phyloP scores from a whole-genome alignment of 495 filamentous ascomycete species.

The Aspergillus ostianus region DNA sequence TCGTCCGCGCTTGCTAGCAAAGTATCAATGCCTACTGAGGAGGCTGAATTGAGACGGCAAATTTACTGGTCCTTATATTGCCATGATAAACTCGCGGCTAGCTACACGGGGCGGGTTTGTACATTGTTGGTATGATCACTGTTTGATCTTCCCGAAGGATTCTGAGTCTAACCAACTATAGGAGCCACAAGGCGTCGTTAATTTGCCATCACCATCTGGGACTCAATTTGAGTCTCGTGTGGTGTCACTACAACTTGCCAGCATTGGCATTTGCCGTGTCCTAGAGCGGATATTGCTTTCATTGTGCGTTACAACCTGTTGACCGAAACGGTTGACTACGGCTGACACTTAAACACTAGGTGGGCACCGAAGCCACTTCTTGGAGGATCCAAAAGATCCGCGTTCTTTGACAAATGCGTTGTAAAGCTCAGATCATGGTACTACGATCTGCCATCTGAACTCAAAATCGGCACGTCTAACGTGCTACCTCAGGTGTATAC shows the following conservation, averaged over 20 bases:
- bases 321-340: neutral
- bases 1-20: constrained; percentile 22
- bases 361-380: constrained; percentile 29
- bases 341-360: neutral
- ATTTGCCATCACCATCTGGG: constrained; percentile 25
- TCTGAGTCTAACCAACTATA: constrained; percentile 1
- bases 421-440: constrained; percentile 31
- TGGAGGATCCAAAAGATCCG: constrained; percentile 15
- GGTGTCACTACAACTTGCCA: too few relatives aligned
- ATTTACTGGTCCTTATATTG: constrained; percentile 34
- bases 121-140: constrained; percentile 26
- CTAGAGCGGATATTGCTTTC: constrained; percentile 29
- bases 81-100: constrained; percentile 30
- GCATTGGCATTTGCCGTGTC: constrained; percentile 29
- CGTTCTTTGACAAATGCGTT: constrained; percentile 28
- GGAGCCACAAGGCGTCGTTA: constrained; percentile 31
- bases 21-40: constrained; percentile 20
- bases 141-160: neutral
- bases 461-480: constrained; percentile 21
- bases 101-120: constrained; percentile 32
- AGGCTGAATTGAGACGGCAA: constrained; percentile 30
- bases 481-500: constrained; percentile 27
- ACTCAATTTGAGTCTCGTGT: constrained; percentile 2
- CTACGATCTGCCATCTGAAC: constrained; percentile 25
- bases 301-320: constrained; percentile 17